Evolutionary conservation across 352 stramenopile genomes (phyloP), one percentile per base, ranked within the genome.

Genomic region (Phytopythium cucurbitacearum): DNA sequence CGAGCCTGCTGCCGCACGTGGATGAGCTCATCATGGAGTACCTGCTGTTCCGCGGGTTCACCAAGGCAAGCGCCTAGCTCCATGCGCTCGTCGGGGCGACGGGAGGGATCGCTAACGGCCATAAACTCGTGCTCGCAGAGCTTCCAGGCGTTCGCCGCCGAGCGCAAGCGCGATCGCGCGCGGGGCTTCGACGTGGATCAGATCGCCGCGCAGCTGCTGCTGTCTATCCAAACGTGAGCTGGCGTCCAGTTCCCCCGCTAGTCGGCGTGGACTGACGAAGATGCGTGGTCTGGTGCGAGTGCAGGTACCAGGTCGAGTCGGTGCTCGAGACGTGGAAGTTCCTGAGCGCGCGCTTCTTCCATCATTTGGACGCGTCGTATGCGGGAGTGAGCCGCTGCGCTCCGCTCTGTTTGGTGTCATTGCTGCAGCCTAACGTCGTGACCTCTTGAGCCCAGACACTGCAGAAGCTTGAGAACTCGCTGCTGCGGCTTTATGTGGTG

Each of bases 21-120:
- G 83, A 91, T 53, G 83, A 93, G 66, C 71, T 93, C 35, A 67
- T 93, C 56, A 87, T 93, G 73, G 83, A 93, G 67, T 93, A 93
- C 59, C 62, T 93, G 47, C 77, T 93, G 53, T 93, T 93, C 67
- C 70, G 83, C 5, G 83, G 83, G 37, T 93, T 93, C 61, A 90
- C 83, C 32, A 90, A 90, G 71, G 76, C 78, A 4, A 15, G 15
- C 44, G 6, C 2, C 2, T 6, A 9, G n/a, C 35, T 39, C 34
- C 33, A 12, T 5, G 9, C 28, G 39, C 21, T 3, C 53, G 6
- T 53, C 8, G 40, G 41, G 32, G 5, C 21, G 4, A 4, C 4
- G 13, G 3, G 40, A 32, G 11, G 41, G 61, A 28, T 40, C 48
- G 62, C 51, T 58, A 51, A 56, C 37, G 0, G 3, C 21, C 21